phyloP scores from a whole-genome alignment of 306 rosid species.

The Vicia sativa region DNA sequence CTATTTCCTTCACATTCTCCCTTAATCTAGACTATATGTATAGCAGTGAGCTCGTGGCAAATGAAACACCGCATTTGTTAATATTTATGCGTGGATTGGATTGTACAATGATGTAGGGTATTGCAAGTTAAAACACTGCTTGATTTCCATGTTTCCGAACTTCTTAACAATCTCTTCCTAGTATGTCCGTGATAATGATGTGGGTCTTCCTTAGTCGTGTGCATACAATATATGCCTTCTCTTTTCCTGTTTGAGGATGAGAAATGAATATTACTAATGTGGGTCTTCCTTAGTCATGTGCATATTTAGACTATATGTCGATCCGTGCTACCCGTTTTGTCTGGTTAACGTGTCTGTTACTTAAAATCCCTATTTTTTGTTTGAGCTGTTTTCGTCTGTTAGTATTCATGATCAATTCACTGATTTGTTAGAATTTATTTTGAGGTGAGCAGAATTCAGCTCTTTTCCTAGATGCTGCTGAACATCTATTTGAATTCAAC shows the following conservation, averaged over 20 bases:
- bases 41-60: not conserved
- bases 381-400: slow-evolving; percentile 24
- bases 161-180: slow-evolving; percentile 17
- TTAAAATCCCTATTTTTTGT: slow-evolving; percentile 19
- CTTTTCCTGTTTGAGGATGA: slow-evolving; percentile 13
- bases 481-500: slow-evolving; percentile 25
- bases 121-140: slow-evolving; percentile 2
- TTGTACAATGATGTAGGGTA: slow-evolving; percentile 11
- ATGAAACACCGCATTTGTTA: slow-evolving; percentile 8
- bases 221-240: slow-evolving; percentile 20
- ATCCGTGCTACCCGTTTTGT: slow-evolving; percentile 31
- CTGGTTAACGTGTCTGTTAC: slow-evolving; percentile 22
- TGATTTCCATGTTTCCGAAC: slow-evolving; percentile 9
- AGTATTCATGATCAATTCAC: slow-evolving; percentile 16
- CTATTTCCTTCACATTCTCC: slow-evolving; percentile 21
- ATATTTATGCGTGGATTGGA: slow-evolving; percentile 16
- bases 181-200: slow-evolving; percentile 20
- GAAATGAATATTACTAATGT: slow-evolving; percentile 10
- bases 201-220: slow-evolving; percentile 22
- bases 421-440: slow-evolving; percentile 23
- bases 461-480: slow-evolving; percentile 26
- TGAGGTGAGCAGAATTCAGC: slow-evolving; percentile 32
- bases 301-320: not conserved
- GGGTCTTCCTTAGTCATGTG: too few relatives aligned
- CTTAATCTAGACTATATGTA: slow-evolving; percentile 6